Base-by-base conservation (phyloP, 2,329 filamentous ascomycete genomes). In the Alternaria solani region DNA sequence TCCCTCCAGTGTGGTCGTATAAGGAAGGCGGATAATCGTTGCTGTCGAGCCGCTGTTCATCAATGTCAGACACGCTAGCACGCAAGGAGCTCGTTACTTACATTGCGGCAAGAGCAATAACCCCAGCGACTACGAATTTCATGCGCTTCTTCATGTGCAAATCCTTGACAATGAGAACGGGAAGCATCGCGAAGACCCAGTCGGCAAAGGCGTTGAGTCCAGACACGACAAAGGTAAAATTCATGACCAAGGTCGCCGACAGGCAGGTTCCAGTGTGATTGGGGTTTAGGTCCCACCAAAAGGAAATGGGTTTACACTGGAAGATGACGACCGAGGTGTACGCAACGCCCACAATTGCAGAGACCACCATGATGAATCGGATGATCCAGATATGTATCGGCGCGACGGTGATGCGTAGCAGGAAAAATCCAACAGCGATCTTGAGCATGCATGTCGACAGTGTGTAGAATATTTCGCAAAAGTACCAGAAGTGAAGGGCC, bases 81-180 rank as follows among this genome's bases (percentile, higher is more conserved):
- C 26, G 39, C 11, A 41, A 47, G 28, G 11, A 38, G 14, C 20
- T 38, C 6, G 26, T n/a, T 46, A 67, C 70, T 66, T 66, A 75
- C 72, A 76, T 68, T 20, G 74, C 72, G 14, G 73, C 74, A 75
- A 89, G 80, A 12, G 80, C 80, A 63, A 89, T 77, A 51, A 89
- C 79, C 3, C 79, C 78, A 16, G 83, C 81, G 28, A 88, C 75
- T 1, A 85, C 82, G 11, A 82, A 47, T 68, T 88, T 88, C 14
- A 81, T 83, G 58, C 79, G 79, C 23, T 64, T 71, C 66, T 82
- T 82, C 82, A 89, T 87, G 60, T 87, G 83, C 52, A 88, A 71
- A 32, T 83, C 81, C 75, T 80, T 83, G 8, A 89, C 80, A 4
- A 89, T 75, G 52, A 83, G 81, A 9, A 84, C 80, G 11, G 73